phyloP scores from a whole-genome alignment of 140 eudicot genomes.

The Cichorium intybus region DNA sequence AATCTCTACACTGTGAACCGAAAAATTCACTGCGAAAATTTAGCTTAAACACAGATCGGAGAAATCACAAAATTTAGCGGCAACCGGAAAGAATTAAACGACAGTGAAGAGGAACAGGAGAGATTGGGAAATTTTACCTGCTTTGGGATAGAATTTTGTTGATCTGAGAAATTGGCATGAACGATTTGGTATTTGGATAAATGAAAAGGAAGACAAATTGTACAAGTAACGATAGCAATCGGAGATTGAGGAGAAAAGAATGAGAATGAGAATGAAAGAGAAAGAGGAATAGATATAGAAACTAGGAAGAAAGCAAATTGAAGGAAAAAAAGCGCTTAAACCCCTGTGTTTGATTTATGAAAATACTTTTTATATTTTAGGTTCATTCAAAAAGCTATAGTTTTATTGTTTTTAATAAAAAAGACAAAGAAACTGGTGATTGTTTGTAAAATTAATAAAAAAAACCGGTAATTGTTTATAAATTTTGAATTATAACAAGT shows the following conservation, averaged over 20 bases:
- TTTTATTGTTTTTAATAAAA: too few species aligned
- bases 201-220: neutral
- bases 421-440: too few species aligned
- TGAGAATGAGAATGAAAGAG: conserved; percentile 6
- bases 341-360: conserved; percentile 21
- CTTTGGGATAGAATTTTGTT: conserved; percentile 10
- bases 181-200: conserved; percentile 7
- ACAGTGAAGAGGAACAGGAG: neutral
- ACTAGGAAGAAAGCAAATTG: conserved; percentile 22
- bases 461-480: too few species aligned
- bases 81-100: neutral
- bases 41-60: conserved; percentile 26
- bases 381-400: too few species aligned
- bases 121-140: conserved; percentile 19
- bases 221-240: neutral
- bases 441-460: too few species aligned
- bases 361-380: too few species aligned
- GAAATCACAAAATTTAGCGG: neutral
- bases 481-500: too few species aligned
- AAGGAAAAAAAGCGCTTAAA: conserved; percentile 34
- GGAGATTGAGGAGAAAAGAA: conserved; percentile 6
- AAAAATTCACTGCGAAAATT: neutral
- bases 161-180: conserved; percentile 4
- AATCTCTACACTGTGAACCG: neutral
- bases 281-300: too few species aligned